Evolutionary conservation across 805 yeast genomes (phyloP), one percentile per base, ranked within the genome.

Genomic region (Myxozyma kluyveri): DNA sequence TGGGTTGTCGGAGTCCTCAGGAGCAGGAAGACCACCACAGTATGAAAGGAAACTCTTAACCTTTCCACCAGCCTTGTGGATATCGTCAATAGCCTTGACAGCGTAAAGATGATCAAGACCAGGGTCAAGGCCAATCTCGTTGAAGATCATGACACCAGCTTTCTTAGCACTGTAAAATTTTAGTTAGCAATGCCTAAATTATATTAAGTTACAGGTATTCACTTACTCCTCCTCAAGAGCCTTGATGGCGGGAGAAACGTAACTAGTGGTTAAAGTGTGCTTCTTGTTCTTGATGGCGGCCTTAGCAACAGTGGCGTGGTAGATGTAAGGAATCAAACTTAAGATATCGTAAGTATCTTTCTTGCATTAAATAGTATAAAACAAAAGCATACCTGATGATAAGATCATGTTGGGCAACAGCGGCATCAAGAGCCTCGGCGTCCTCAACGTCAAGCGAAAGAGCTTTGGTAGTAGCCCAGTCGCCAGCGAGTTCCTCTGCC

Each of bases 11-110:
- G 98, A 91, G 72, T 84, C 81, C 75, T 91, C 99, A 59, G 99
- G 97, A 29, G 99, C 93, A 61, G 98, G 98, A 67, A 93, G 80
- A 66, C 99, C 99, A 75, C 99, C 99, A 75, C 99, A 93, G 84
- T 88, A 93, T 5, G 96, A 88, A 64, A 89, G 75, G 82, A 93
- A 93, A 4, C 96, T 86, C 69, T 80, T 87, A 74, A 93, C 87
- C 76, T 93, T 87, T 69, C 99, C 99, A 61, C 88, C 88, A 24
- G 78, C 80, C 61, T 76, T 75, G 77, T 93, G 99, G 54, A 93
- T 97, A 75, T 93, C 99, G 68, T 88, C 96, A 69, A 93, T 88
- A 63, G 98, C 88, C 81, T 93, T 93, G 70, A 93, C 95, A 45
- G 99, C 99, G 70, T 93, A 93, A 72, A 93, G 81, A 75, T 93